A percentile compares a stretch with the other conserved stretches of the same genome.
Evolutionary conservation across 139 green algal genomes (phyloP).

Genomic region (Chlorella ohadii): DNA sequence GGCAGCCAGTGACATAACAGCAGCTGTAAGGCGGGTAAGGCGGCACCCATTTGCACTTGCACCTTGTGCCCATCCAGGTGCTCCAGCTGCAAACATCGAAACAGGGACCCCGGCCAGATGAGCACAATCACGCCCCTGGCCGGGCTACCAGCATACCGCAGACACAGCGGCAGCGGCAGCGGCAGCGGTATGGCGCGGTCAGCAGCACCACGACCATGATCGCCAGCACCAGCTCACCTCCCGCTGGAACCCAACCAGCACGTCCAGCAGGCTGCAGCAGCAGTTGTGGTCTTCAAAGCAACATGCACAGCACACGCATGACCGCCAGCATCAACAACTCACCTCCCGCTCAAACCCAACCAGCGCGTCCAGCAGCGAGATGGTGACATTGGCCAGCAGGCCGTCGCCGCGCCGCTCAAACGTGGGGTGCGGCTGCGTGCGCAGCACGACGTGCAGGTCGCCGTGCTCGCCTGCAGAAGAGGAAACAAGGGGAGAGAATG

Average conservation of each 20-base stretch:
- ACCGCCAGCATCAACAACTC: not conserved
- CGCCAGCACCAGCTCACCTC: no score
- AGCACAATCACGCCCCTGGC: no score
- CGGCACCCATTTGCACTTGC: not conserved
- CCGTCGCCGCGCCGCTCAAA: constrained; percentile 76
- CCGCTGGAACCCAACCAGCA: constrained; percentile 85
- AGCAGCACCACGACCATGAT: no score
- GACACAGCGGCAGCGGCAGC: not conserved
- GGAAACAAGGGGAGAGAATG: no score
- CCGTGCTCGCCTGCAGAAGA: constrained; percentile 85
- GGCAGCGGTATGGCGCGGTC: not conserved
- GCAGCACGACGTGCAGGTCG: constrained; percentile 82
- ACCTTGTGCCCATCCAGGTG: constrained; percentile 96
- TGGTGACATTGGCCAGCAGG: constrained; percentile 73
- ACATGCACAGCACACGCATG: no score
- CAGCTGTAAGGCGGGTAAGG: no score
- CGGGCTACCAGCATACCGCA: no score
- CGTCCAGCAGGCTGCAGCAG: constrained; percentile 92
- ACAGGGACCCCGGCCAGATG: no score
- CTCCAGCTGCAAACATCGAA: constrained; percentile 50
- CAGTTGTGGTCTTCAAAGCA: no score
- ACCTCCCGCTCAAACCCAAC: constrained; percentile 82
- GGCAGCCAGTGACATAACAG: no score
- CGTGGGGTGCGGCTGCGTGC: constrained; percentile 48
- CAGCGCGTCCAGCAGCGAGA: constrained; percentile 91